Conservation (phyloP, 2,329 filamentous ascomycete genomes). For the Knufia fluminis region DNA sequence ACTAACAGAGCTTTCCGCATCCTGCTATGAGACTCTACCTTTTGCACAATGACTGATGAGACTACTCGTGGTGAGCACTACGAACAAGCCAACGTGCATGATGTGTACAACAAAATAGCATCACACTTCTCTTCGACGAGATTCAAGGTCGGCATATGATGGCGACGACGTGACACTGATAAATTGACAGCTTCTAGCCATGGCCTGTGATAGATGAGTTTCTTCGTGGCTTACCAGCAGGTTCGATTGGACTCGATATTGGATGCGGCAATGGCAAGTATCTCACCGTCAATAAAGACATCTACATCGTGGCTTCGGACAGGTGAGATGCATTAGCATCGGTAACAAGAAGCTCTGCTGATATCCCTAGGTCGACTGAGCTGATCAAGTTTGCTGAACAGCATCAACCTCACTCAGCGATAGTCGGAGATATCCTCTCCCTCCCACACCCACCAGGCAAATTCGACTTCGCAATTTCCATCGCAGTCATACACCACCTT, state of each 20-base stretch:
- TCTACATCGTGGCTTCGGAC: slow-evolving; percentile 80
- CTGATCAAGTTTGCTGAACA: slow-evolving; percentile 49
- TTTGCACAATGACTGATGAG: slow-evolving; percentile 4
- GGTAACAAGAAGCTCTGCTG: slow-evolving; percentile 31
- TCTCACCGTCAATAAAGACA: slow-evolving; percentile 62
- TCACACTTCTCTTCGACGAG: slow-evolving; percentile 43
- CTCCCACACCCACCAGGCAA: slow-evolving; percentile 60
- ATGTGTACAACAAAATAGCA: slow-evolving; percentile 62
- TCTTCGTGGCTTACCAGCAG: slow-evolving; percentile 54
- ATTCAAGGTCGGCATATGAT: slow-evolving; percentile 47
- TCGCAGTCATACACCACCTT: slow-evolving; percentile 90
- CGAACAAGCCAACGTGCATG: slow-evolving; percentile 80
- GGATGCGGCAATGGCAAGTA: slow-evolving; percentile 98
- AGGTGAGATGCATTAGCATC: slow-evolving; percentile 46
- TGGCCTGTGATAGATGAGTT: slow-evolving; percentile 88
- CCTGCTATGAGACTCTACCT: too few species aligned
- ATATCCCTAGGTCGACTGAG: slow-evolving; percentile 44
- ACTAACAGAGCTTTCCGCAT: too few species aligned
- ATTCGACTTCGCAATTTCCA: slow-evolving; percentile 86
- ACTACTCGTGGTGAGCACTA: slow-evolving; percentile 41
- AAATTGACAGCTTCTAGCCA: slow-evolving; percentile 43
- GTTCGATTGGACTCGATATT: slow-evolving; percentile 76
- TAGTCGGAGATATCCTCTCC: slow-evolving; percentile 74
- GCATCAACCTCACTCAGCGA: slow-evolving; percentile 54
- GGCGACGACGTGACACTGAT: neutral